These are phyloP conservation scores for Ogataea wickerhamii DNA, from an alignment of 805 yeast genomes.

Conservation along the genomic window DNA sequence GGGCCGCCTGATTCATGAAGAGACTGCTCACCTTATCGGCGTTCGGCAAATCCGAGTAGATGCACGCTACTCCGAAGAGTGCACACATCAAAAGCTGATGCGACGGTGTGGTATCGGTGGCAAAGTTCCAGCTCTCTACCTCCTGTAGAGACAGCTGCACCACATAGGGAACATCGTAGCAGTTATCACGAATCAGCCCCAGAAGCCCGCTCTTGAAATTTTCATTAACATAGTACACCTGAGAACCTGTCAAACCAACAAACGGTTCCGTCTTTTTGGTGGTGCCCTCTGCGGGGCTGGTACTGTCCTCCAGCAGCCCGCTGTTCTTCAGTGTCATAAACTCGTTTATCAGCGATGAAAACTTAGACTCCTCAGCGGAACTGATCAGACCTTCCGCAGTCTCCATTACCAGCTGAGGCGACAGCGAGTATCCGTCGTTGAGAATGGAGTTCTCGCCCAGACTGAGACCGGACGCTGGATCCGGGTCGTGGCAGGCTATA, in stretches of 20 bases:
- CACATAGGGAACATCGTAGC: constrained; percentile 13
- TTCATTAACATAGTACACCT: constrained; percentile 16
- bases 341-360: constrained; percentile 2
- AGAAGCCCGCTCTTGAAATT: constrained; percentile 11
- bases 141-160: constrained; percentile 12
- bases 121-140: constrained; percentile 3
- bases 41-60: background rate
- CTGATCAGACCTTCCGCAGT: background rate
- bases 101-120: background rate
- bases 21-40: background rate
- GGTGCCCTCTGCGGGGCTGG: background rate
- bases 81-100: background rate
- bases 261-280: constrained; percentile 12
- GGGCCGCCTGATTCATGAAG: constrained; percentile 27
- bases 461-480: background rate
- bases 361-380: background rate
- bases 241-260: constrained; percentile 3
- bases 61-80: background rate
- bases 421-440: background rate
- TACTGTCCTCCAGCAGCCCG: background rate
- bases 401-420: background rate
- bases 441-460: background rate
- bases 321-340: background rate
- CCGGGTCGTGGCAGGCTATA: constrained; percentile 24
- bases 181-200: constrained; percentile 14